Evolutionary conservation across 768 basidiomycete species (phyloP), one percentile per base, ranked within the genome.

Genomic region (Tulasnella sp.): DNA sequence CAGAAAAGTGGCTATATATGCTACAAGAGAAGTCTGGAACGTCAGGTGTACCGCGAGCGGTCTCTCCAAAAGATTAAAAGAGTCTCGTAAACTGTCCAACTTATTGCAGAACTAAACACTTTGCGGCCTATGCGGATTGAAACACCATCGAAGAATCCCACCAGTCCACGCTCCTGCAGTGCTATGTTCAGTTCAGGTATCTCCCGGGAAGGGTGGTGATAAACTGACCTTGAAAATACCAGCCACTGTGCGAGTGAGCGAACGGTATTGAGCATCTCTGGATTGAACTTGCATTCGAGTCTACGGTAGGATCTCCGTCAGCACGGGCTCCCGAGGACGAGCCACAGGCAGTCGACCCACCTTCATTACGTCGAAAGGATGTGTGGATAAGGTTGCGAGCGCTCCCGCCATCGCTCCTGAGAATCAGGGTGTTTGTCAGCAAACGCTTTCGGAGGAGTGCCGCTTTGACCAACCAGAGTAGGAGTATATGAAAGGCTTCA

Each of bases 281-380:
- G 88, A 89, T n/a, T 94, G 91, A 3, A 98, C 93, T 87, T 98
- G 96, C 84, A 98, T 92, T 83, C 95, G 93, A 0, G 96, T 98
- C 94, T 95, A 81, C 21, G 31, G 42, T 42, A 52, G 52, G 52
- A 52, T 24, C 24, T 10, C 3, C 3, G 52, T 52, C n/a, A 52
- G 48, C 78, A 34, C 71, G 48, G 52, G 34, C 56, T n/a, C 72
- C 24, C 80, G 75, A 0, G 36, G 40, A 77, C 38, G 3, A 52
- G 36, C 39, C 56, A 39, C 42, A 42, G 48, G 39, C 71, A 31
- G 14, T 12, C 31, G 71, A 44, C 42, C 34, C 81, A 94, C 95
- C 89, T 98, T 98, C 81, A 98, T 89, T 62, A 96, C 95, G 84
- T 98, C 96, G 82, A 97, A 97, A 2, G 97, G 97, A 82, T 96